Evolutionary conservation across 345 rosid genomes (phyloP), one percentile per base, ranked within the genome.

Genomic region (Eutrema japonicum): DNA sequence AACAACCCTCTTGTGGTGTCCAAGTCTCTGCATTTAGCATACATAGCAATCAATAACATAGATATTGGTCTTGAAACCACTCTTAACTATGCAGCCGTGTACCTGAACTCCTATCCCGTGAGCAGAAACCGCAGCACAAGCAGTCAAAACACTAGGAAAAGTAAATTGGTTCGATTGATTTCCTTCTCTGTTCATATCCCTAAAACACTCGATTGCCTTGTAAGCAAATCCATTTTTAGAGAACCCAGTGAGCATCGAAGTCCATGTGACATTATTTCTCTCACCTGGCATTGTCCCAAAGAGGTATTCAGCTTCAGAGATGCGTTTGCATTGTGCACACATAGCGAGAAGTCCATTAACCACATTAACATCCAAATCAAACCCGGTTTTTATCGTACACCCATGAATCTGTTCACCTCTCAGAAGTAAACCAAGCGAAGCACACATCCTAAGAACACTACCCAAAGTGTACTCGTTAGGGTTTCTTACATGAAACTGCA

Each of bases 171-270:
- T 91, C 3, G 87, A 68, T 43, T 75, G 84, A 18, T 84, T 78
- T 40, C 93, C 96, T 46, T 81, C 69, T 35, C 74, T 62, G 63
- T 66, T 83, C 96, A 92, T 87, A 51, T 85, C 78, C 45, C 81
- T 73, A 52, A 89, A 89, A 77, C 83, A 87, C 72, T 81, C 72
- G 3, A 89, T 84, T 6, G 97, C 97, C 80, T 79, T 78, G 35
- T 60, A 77, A 16, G 85, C 82, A 40, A 80, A 79, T 1, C 89
- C 92, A 67, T 85, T 86, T 64, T 78, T 80, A 47, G 89, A 81
- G 78, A 88, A 94, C 0, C 91, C 97, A 2, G 93, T 81, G 57
- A 94, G 79, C 95, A 94, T 91, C 5, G 96, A 91, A 26, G 95
- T 89, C 98, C 98, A 91, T 4, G 88, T 80, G 6, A 89, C 97